phyloP scores from a whole-genome alignment of 768 basidiomycete species.

The Macrolepiota dolichaula region DNA sequence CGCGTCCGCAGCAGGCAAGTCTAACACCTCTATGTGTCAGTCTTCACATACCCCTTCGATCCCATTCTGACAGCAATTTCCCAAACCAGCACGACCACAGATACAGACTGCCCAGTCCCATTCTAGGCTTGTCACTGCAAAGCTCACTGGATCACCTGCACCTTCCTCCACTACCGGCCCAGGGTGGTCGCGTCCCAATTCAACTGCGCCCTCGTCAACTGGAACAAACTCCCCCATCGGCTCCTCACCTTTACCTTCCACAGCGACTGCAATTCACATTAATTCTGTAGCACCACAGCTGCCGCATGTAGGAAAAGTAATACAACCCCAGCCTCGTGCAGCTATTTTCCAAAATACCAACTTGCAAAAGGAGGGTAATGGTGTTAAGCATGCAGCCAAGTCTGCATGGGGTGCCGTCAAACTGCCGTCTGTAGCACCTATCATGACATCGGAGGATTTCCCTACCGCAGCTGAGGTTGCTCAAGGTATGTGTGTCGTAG shows the following conservation, averaged over 20 bases:
- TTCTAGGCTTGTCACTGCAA: slow-evolving; percentile 83
- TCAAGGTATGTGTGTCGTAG: slow-evolving; percentile 50
- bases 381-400: slow-evolving; percentile 34
- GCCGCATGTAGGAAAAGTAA: slow-evolving; percentile 60
- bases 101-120: slow-evolving; percentile 55
- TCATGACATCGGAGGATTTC: slow-evolving; percentile 66
- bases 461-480: slow-evolving; percentile 97
- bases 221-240: slow-evolving; percentile 44
- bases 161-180: slow-evolving; percentile 41
- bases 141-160: slow-evolving; percentile 68
- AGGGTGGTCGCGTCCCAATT: slow-evolving; percentile 80
- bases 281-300: slow-evolving; percentile 43
- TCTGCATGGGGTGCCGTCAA: slow-evolving; percentile 74
- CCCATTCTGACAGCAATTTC: slow-evolving; percentile 13
- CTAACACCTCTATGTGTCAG: slow-evolving; percentile 53
- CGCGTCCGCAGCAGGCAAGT: slow-evolving; percentile 41
- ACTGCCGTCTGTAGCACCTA: slow-evolving; percentile 33
- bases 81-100: slow-evolving; percentile 50
- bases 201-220: slow-evolving; percentile 57
- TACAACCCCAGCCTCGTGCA: slow-evolving; percentile 61
- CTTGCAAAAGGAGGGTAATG: slow-evolving; percentile 33
- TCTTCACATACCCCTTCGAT: slow-evolving; percentile 11
- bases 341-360: slow-evolving; percentile 27
- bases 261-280: slow-evolving; percentile 29
- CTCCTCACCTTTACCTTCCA: slow-evolving; percentile 35